These are phyloP conservation scores for Ophiostoma tasmaniense DNA, from an alignment of 2,329 filamentous ascomycete genomes.

Conservation along the genomic window DNA sequence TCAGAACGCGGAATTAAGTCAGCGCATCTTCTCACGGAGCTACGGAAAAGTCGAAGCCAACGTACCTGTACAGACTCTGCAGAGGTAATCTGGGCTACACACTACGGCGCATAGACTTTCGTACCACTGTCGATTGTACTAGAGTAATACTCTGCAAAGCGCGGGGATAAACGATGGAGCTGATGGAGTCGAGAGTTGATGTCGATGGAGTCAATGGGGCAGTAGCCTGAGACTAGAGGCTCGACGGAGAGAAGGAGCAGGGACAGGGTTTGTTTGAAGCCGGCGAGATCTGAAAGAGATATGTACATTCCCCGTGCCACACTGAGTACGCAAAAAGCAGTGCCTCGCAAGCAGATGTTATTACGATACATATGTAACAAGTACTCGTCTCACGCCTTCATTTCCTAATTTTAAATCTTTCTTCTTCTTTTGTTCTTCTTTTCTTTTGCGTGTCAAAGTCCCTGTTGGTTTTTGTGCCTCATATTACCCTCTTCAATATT, in stretches of 20 bases:
- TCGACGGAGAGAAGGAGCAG: not conserved
- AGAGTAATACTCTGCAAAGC: too few relatives aligned
- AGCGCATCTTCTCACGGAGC: not conserved
- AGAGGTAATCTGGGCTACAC: not conserved
- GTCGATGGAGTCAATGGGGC: not conserved
- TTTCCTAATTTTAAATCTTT: not conserved
- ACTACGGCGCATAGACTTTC: not conserved
- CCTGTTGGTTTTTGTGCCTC: not conserved
- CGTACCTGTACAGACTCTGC: not conserved
- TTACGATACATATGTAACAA: not conserved
- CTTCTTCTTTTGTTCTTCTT: not conserved
- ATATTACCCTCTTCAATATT: not conserved
- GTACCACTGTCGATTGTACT: too few relatives aligned
- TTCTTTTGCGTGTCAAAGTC: not conserved
- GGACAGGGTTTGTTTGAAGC: not conserved
- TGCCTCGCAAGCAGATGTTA: not conserved
- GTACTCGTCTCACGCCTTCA: not conserved
- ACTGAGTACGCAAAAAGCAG: not conserved
- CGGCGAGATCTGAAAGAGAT: not conserved
- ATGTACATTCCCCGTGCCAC: not conserved
- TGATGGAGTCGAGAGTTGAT: not conserved
- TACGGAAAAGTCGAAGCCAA: not conserved
- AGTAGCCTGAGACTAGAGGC: not conserved
- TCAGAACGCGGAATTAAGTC: not conserved
- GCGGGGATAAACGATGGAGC: slow-evolving; percentile 3